Percentiles rank a stretch among this genome's conserved stretches.
Evolutionary conservation across 352 stramenopile species (phyloP).

Genomic region (Globisporangium camurandrum): DNA sequence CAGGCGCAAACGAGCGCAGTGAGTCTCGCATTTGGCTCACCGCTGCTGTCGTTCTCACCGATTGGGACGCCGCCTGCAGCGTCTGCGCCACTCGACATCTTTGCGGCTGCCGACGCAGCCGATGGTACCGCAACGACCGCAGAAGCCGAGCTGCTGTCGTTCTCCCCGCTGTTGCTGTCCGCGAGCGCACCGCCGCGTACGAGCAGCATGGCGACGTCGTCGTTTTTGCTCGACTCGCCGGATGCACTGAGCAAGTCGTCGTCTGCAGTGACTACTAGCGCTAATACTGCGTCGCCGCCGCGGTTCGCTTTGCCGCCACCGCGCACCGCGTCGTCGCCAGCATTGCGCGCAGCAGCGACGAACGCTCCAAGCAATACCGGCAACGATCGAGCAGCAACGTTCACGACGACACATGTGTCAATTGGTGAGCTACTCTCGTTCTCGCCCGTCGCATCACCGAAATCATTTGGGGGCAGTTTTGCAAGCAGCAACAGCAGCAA

Average conservation of each 20-base stretch:
- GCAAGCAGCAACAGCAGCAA: constrained; percentile 19
- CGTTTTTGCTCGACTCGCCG: constrained; percentile 7
- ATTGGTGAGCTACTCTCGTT: constrained; percentile 50
- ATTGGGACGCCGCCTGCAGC: constrained; percentile 11
- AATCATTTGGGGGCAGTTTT: constrained; percentile 20
- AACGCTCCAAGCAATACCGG: no score
- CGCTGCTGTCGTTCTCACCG: constrained; percentile 35
- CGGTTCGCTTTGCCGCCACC: constrained; percentile 11
- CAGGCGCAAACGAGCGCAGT: background rate
- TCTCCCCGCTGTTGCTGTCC: constrained; percentile 12
- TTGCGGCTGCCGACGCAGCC: background rate
- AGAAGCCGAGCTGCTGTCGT: constrained; percentile 13
- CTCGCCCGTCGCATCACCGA: constrained; percentile 26
- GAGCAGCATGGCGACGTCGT: background rate
- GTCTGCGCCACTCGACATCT: constrained; percentile 12
- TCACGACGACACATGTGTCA: constrained; percentile 13
- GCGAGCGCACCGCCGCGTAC: constrained; percentile 2
- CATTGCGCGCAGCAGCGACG: constrained; percentile 3
- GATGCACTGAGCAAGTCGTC: background rate
- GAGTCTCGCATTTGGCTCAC: constrained; percentile 8
- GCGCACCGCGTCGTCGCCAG: constrained; percentile 14
- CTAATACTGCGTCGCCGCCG: no score
- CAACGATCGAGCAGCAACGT: constrained; percentile 11
- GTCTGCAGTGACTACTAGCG: no score
- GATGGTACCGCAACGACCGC: constrained; percentile 5